Conservation (phyloP, 78 protist genomes). For the Trichosphaerium sp. region DNA sequence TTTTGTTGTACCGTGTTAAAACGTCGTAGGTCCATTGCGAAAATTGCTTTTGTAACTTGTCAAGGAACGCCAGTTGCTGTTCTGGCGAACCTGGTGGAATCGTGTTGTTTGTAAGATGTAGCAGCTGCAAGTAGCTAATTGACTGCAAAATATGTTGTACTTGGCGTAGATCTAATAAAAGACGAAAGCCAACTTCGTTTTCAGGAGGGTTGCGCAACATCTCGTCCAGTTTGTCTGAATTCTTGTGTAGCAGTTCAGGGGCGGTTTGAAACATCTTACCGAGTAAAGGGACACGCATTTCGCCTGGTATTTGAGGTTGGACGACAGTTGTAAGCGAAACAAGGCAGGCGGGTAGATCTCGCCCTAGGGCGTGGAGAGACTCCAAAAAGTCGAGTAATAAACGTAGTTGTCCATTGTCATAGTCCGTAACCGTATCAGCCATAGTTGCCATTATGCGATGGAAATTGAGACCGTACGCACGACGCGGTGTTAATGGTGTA, state of each 20-base stretch:
- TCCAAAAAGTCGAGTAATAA: no score
- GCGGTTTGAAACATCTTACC: slow-evolving; percentile 47
- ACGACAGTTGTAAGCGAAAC: not conserved
- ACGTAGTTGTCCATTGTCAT: no score
- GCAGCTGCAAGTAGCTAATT: slow-evolving; percentile 14
- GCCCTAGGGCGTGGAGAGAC: not conserved
- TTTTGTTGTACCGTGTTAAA: not conserved
- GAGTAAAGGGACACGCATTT: slow-evolving; percentile 1
- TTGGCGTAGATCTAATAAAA: slow-evolving; percentile 39
- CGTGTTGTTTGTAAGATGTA: slow-evolving; percentile 46
- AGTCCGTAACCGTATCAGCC: no score
- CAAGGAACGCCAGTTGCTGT: slow-evolving; percentile 19
- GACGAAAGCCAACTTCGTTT: slow-evolving; percentile 21
- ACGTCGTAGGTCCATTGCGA: slow-evolving; percentile 1
- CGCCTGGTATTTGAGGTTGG: not conserved
- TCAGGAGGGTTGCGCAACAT: slow-evolving; percentile 9
- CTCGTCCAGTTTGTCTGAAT: not conserved
- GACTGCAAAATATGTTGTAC: slow-evolving; percentile 14
- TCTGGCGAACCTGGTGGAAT: slow-evolving; percentile 47
- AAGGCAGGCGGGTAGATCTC: not conserved
- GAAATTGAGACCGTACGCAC: no score
- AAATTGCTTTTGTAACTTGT: slow-evolving; percentile 28
- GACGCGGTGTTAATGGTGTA: no score
- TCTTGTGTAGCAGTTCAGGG: slow-evolving; percentile 11
- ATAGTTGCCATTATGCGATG: no score